Evolutionary conservation across 768 basidiomycete genomes (phyloP).

Genomic region (Kondoa malvinella): DNA sequence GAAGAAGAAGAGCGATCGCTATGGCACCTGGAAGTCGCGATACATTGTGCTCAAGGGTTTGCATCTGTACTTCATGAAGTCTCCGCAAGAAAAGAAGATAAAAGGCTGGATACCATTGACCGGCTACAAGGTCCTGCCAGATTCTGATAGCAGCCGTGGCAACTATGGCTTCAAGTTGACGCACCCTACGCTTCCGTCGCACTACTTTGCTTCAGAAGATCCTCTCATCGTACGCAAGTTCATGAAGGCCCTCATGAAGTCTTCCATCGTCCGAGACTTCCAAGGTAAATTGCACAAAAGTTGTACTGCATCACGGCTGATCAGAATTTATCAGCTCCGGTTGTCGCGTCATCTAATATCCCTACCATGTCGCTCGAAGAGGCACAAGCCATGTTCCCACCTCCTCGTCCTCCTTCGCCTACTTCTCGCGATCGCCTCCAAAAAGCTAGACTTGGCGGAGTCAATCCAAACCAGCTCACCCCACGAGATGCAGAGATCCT

Average conservation of each 20-base stretch:
- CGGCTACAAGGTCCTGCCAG: constrained; percentile 82
- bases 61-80: constrained; percentile 72
- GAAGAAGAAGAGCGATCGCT: constrained; percentile 84
- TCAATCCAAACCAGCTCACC: constrained; percentile 30
- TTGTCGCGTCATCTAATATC: constrained; percentile 89
- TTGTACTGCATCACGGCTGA: not conserved
- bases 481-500: constrained; percentile 27
- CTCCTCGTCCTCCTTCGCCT: constrained; percentile 88
- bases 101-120: constrained; percentile 87
- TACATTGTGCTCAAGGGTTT: constrained; percentile 86
- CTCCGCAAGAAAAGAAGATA: constrained; percentile 78
- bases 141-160: constrained; percentile 73
- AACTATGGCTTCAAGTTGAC: constrained; percentile 88
- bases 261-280: constrained; percentile 87
- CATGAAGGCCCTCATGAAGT: constrained; percentile 99
- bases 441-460: constrained; percentile 39
- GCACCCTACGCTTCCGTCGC: constrained; percentile 68
- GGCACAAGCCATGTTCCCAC: constrained; percentile 91
- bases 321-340: constrained; percentile 46
- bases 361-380: constrained; percentile 87
- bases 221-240: constrained; percentile 72
- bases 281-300: constrained; percentile 43
- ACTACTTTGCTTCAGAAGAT: constrained; percentile 84
- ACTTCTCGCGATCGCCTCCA: constrained; percentile 75
- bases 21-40: constrained; percentile 77